Percentiles rank a stretch among this genome's conserved stretches.
Evolutionary conservation across 768 basidiomycete species (phyloP).

Genomic region (Thelephora ganbajun): DNA sequence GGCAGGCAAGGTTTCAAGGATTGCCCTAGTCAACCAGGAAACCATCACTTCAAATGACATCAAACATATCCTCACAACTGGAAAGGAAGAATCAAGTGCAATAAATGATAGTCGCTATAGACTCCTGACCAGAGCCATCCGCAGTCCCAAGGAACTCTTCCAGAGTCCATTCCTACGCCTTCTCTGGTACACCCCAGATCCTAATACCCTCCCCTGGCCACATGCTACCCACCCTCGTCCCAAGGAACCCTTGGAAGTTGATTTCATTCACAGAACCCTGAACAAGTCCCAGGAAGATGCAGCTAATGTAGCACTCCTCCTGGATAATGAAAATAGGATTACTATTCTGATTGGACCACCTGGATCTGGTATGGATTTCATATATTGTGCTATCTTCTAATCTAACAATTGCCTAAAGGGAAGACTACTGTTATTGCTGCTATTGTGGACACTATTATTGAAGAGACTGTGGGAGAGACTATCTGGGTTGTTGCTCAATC

Average conservation of each 20-base stretch:
- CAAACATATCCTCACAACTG: neutral
- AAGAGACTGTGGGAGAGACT: constrained; percentile 16
- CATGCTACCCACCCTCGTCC: neutral
- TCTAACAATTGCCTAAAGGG: constrained; percentile 4
- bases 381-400: neutral
- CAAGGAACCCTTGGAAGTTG: neutral
- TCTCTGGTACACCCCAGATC: neutral
- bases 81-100: neutral
- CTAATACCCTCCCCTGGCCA: neutral
- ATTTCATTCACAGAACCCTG: constrained; percentile 9
- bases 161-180: neutral
- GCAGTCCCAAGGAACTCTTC: neutral
- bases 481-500: constrained; percentile 79
- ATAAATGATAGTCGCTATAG: neutral
- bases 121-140: neutral
- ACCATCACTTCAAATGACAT: neutral
- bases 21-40: neutral
- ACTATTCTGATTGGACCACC: constrained; percentile 20
- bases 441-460: constrained; percentile 16
- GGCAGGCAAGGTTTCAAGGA: too few species aligned
- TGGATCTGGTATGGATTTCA: constrained; percentile 6
- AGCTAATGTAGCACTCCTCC: constrained; percentile 23
- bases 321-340: constrained; percentile 20
- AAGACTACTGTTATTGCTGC: constrained; percentile 21
- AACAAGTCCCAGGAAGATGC: constrained; percentile 27